Evolutionary conservation across 441 rosid species (phyloP).

Genomic region (Monsonia emarginata): DNA sequence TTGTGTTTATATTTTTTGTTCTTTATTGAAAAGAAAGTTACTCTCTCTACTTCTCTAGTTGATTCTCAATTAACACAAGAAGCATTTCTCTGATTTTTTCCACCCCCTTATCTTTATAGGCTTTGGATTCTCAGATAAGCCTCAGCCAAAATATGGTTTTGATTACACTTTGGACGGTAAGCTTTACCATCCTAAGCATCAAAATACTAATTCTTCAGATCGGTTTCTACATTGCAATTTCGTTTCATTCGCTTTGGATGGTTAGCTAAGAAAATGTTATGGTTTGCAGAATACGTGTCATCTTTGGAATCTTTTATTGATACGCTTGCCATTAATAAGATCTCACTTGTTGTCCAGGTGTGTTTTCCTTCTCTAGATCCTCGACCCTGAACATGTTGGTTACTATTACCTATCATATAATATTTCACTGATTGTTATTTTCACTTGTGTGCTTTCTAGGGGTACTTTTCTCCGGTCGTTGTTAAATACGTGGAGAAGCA

Average conservation of each 20-base stretch:
- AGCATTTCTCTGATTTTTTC: not conserved
- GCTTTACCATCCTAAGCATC: slow-evolving; percentile 11
- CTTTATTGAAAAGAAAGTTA: not conserved
- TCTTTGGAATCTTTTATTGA: slow-evolving; percentile 62
- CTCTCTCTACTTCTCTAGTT: not conserved
- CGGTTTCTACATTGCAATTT: not conserved
- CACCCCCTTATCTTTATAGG: slow-evolving; percentile 33
- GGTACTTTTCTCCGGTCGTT: slow-evolving; percentile 62
- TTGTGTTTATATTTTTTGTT: not conserved
- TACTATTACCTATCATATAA: not conserved
- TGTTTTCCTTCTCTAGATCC: slow-evolving; percentile 3
- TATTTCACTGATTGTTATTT: slow-evolving; percentile 1
- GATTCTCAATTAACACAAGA: not conserved
- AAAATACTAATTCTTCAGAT: not conserved
- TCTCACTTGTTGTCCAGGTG: slow-evolving; percentile 83
- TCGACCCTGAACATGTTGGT: not conserved
- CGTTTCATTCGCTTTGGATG: not conserved
- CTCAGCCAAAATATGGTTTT: slow-evolving; percentile 83
- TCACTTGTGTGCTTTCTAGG: slow-evolving; percentile 33
- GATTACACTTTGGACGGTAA: slow-evolving; percentile 73
- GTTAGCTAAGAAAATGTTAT: not conserved
- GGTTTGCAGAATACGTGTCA: slow-evolving; percentile 55
- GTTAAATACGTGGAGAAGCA: slow-evolving; percentile 60
- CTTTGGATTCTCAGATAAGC: slow-evolving; percentile 89
- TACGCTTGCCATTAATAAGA: slow-evolving; percentile 36